A percentile compares a stretch with the other conserved stretches of the same genome.
Conservation (phyloP, 106 monocot genomes). For the Dioscorea zingiberensis region DNA sequence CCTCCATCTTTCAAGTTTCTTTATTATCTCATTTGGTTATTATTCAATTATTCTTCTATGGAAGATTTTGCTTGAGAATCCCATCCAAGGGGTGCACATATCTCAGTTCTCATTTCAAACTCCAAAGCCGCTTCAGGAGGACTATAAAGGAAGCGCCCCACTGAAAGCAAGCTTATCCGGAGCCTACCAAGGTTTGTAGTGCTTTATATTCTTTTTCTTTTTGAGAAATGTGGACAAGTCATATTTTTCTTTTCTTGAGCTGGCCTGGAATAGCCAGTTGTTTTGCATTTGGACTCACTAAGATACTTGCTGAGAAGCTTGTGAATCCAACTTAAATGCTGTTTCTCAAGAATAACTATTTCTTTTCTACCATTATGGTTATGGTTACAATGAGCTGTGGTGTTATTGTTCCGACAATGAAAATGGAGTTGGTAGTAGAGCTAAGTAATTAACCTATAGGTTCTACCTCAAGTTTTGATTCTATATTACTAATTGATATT, state of each 20-base stretch:
- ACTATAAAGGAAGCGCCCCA: too few species aligned
- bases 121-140: constrained; percentile 68
- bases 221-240: neutral
- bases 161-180: too few species aligned
- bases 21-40: neutral
- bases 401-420: too few species aligned
- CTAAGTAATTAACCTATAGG: too few species aligned
- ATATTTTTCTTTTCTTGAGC: neutral
- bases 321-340: too few species aligned
- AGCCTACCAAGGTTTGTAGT: constrained; percentile 28
- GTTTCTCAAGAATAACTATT: too few species aligned
- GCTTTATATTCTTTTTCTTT: neutral
- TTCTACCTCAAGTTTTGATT: neutral
- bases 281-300: too few species aligned
- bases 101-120: constrained; percentile 64
- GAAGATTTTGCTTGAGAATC: constrained; percentile 56
- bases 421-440: too few species aligned
- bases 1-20: neutral
- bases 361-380: too few species aligned
- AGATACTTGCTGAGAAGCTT: too few species aligned
- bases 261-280: neutral
- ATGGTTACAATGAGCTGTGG: too few species aligned
- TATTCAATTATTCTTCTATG: constrained; percentile 1
- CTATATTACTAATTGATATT: neutral
- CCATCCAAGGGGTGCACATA: constrained; percentile 33